A percentile compares a stretch with the other conserved stretches of the same genome.
phyloP scores from a whole-genome alignment of 1,139 yeast species.

The Suhomyces terraborum region DNA sequence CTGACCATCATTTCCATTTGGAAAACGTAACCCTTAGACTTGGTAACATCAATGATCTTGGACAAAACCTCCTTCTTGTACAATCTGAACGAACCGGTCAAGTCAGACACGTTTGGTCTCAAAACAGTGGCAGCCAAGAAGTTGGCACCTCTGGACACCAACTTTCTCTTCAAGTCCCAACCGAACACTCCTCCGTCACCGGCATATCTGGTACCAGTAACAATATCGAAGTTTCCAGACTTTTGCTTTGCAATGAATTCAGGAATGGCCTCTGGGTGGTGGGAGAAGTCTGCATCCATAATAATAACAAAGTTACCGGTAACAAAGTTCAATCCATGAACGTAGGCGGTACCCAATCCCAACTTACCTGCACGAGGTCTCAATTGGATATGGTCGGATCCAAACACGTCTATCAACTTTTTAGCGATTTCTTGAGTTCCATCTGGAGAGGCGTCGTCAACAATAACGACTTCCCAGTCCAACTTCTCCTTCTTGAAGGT shows the following conservation, averaged over 20 bases:
- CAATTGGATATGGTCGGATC: slow-evolving; percentile 62
- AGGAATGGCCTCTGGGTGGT: slow-evolving; percentile 80
- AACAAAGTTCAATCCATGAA: slow-evolving; percentile 72
- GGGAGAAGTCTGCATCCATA: slow-evolving; percentile 88
- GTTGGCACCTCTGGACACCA: slow-evolving; percentile 81
- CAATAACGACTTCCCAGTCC: slow-evolving; percentile 79
- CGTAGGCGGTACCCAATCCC: slow-evolving; percentile 82
- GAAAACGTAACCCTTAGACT: slow-evolving; percentile 81
- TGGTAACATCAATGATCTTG: slow-evolving; percentile 67
- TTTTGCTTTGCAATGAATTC: slow-evolving; percentile 71
- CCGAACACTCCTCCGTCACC: slow-evolving; percentile 86
- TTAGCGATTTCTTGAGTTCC: slow-evolving; percentile 78
- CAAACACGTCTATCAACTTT: slow-evolving; percentile 64
- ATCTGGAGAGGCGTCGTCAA: slow-evolving; percentile 81
- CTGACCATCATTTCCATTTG: slow-evolving; percentile 92
- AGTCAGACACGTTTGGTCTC: slow-evolving; percentile 73
- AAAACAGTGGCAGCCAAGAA: slow-evolving; percentile 72
- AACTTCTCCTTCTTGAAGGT: slow-evolving; percentile 62
- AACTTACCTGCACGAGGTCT: slow-evolving; percentile 78
- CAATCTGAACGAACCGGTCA: slow-evolving; percentile 78
- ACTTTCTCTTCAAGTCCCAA: slow-evolving; percentile 81
- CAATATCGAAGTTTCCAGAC: slow-evolving; percentile 67
- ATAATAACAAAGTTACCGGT: slow-evolving; percentile 77
- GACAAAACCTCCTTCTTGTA: slow-evolving; percentile 71
- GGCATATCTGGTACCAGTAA: slow-evolving; percentile 83